These are phyloP conservation scores for Arthrobotrys sinensis DNA, from an alignment of 2,329 filamentous ascomycete species.

Conservation along the genomic window DNA sequence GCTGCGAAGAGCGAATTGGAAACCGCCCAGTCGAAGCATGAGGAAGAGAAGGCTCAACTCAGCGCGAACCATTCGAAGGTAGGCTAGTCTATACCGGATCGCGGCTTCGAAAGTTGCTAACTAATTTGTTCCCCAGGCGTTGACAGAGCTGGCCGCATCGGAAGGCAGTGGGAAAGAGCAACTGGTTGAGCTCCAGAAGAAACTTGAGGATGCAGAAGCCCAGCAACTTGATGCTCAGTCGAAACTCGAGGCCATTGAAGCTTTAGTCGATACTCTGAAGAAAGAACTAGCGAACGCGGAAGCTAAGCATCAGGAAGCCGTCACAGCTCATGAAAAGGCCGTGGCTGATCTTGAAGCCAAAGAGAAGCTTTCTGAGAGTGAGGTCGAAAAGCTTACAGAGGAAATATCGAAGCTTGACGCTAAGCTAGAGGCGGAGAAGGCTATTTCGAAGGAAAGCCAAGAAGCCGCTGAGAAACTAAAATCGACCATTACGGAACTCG, in stretches of 20 bases:
- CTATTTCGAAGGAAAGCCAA: conserved; percentile 37
- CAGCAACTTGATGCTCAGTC: conserved; percentile 5
- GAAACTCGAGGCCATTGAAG: conserved; percentile 32
- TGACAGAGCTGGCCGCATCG: conserved; percentile 43
- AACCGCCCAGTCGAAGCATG: conserved; percentile 36
- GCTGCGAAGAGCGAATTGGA: conserved; percentile 41
- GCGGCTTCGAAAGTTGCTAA: neutral
- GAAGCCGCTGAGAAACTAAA: conserved; percentile 40
- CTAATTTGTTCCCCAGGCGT: conserved; percentile 22
- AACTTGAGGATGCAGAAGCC: conserved; percentile 32
- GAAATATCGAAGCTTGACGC: conserved; percentile 41
- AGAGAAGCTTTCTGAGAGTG: conserved; percentile 35
- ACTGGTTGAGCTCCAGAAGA: conserved; percentile 38
- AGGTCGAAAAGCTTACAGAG: conserved; percentile 34
- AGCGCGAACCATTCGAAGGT: conserved; percentile 44
- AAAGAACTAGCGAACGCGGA: conserved; percentile 24
- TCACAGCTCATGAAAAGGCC: conserved; percentile 15
- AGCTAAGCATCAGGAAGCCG: conserved; percentile 23
- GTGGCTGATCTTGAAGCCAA: conserved; percentile 23
- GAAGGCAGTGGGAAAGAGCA: conserved; percentile 48
- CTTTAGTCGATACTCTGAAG: conserved; percentile 6
- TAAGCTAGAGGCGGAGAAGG: conserved; percentile 48
- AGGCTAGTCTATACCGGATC: neutral
- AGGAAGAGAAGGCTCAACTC: conserved; percentile 48
- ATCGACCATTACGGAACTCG: conserved; percentile 39